Evolutionary conservation across 169 alveolate genomes (phyloP).

Genomic region (Miamiensis avidus): DNA sequence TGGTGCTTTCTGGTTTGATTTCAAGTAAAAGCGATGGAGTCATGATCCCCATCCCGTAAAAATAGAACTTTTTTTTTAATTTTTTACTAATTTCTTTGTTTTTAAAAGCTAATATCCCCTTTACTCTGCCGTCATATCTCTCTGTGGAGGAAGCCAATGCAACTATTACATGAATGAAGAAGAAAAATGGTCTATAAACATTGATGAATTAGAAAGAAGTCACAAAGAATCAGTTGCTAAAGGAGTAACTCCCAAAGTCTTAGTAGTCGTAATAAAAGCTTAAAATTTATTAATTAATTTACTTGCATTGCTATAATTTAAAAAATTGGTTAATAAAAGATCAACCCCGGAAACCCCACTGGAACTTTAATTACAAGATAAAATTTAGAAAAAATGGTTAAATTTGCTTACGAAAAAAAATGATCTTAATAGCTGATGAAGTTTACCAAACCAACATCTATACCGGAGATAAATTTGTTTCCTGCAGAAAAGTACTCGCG

Average conservation of each 20-base stretch:
- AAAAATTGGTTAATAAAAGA: neutral
- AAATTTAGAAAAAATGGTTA: slow-evolving; percentile 14
- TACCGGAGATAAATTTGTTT: slow-evolving; percentile 56
- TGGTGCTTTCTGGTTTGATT: neutral
- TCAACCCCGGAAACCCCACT: slow-evolving; percentile 39
- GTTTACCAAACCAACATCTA: slow-evolving; percentile 58
- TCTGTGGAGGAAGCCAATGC: neutral
- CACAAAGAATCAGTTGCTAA: neutral
- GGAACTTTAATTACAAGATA: slow-evolving; percentile 24
- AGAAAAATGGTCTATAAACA: neutral
- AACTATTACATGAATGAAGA: neutral
- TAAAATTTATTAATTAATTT: too few relatives aligned
- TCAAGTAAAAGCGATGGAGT: neutral
- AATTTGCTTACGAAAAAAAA: slow-evolving; percentile 26
- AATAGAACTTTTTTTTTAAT: too few relatives aligned
- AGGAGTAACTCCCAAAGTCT: neutral
- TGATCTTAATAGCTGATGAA: slow-evolving; percentile 36
- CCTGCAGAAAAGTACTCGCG: slow-evolving; percentile 66
- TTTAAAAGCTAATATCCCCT: neutral
- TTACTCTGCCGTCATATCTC: neutral
- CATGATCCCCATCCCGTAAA: slow-evolving; percentile 1
- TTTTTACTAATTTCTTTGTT: too few relatives aligned
- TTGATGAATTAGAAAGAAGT: neutral
- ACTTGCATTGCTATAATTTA: too few relatives aligned
- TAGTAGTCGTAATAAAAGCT: neutral